A percentile compares a stretch with the other conserved stretches of the same genome.
Conservation (phyloP, 2,329 filamentous ascomycete genomes). For the Fusarium floridanum region DNA sequence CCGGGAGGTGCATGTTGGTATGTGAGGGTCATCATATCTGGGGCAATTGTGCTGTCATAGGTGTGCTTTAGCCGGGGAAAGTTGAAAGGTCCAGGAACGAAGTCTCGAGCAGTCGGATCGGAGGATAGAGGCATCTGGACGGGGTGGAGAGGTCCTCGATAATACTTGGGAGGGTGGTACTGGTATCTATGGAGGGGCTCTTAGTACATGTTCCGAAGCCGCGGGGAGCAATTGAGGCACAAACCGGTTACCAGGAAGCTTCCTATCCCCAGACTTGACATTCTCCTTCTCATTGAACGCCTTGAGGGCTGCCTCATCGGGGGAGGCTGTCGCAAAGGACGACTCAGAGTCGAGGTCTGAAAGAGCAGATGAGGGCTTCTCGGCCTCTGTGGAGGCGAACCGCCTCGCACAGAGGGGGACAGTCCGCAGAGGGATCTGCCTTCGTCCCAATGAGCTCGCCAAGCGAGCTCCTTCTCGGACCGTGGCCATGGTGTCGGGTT, state of each 20-base stretch:
- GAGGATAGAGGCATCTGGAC: slow-evolving; percentile 89
- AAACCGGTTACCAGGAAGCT: slow-evolving; percentile 63
- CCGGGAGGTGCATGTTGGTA: slow-evolving; percentile 90
- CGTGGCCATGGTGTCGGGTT: slow-evolving; percentile 54
- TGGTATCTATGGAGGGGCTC: slow-evolving; percentile 77
- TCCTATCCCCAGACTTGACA: slow-evolving; percentile 50
- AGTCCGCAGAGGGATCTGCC: slow-evolving; percentile 44
- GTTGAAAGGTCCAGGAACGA: slow-evolving; percentile 91
- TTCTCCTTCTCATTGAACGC: slow-evolving; percentile 57
- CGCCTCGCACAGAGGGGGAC: slow-evolving; percentile 50
- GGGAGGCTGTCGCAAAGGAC: slow-evolving; percentile 59
- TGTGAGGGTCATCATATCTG: slow-evolving; percentile 88
- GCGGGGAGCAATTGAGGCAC: slow-evolving; percentile 20
- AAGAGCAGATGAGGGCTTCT: slow-evolving; percentile 53
- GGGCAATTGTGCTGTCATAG: slow-evolving; percentile 85
- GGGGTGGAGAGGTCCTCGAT: slow-evolving; percentile 92
- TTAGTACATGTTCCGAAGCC: slow-evolving; percentile 16
- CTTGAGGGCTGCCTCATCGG: slow-evolving; percentile 55
- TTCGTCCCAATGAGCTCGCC: slow-evolving; percentile 49
- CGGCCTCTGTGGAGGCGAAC: slow-evolving; percentile 62
- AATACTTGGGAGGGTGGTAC: slow-evolving; percentile 93
- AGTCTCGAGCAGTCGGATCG: slow-evolving; percentile 88
- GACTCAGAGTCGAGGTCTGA: slow-evolving; percentile 66
- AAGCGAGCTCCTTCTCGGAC: slow-evolving; percentile 57
- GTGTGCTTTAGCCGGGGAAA: slow-evolving; percentile 90